Conservation (phyloP, 768 basidiomycete genomes). For the Butyriboletus loyo region DNA sequence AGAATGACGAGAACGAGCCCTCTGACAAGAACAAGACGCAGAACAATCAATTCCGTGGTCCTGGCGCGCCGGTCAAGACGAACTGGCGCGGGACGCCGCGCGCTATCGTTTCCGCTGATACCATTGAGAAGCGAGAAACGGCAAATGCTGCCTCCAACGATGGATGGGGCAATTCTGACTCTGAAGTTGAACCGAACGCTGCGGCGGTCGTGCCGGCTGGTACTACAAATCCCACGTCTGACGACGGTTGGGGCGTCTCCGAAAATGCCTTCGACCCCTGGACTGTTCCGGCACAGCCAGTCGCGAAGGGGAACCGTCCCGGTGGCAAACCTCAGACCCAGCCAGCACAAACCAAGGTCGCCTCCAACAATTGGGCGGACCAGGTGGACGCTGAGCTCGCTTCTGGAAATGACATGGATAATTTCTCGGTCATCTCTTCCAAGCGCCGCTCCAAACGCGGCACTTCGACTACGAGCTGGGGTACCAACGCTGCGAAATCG, state of each 20-base stretch:
- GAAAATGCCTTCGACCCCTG: constrained; percentile 24
- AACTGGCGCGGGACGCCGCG: constrained; percentile 31
- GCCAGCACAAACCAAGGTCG: neutral
- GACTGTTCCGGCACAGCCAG: constrained; percentile 3
- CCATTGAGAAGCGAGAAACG: constrained; percentile 24
- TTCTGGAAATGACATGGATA: neutral
- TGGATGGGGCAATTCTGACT: constrained; percentile 22
- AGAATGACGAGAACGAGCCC: neutral
- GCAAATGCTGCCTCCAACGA: constrained; percentile 3
- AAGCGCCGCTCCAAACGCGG: constrained; percentile 17
- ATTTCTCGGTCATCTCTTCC: constrained; percentile 1
- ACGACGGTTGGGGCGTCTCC: constrained; percentile 22
- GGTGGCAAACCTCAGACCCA: constrained; percentile 1
- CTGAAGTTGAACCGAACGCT: constrained; percentile 9
- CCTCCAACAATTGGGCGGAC: constrained; percentile 27
- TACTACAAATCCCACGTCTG: constrained; percentile 13
- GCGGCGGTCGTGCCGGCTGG: neutral
- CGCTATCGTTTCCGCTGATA: constrained; percentile 23
- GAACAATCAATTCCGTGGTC: constrained; percentile 24
- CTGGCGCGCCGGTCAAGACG: constrained; percentile 30
- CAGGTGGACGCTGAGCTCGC: constrained; percentile 21
- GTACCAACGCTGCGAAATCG: constrained; percentile 8
- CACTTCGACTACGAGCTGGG: constrained; percentile 10
- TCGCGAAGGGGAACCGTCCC: constrained; percentile 1
- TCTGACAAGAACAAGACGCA: neutral